phyloP scores from a whole-genome alignment of 352 stramenopile genomes.

The Globisporangium okanoganense region DNA sequence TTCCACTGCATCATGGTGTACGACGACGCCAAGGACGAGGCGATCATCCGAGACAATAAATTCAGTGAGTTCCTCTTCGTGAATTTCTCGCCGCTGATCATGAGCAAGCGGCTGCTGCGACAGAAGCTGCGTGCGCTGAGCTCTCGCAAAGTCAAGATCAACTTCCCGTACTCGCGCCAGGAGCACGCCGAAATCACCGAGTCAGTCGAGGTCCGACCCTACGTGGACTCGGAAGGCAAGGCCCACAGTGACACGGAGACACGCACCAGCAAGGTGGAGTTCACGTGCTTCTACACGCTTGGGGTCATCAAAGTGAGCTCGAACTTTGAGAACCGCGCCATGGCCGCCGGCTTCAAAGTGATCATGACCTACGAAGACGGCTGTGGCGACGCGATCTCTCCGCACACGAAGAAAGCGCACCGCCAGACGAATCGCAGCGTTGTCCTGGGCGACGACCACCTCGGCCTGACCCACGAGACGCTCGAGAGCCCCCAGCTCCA shows the following conservation, averaged over 20 bases:
- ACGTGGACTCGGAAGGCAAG: constrained; percentile 20
- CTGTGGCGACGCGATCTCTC: constrained; percentile 25
- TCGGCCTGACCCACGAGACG: constrained; percentile 29
- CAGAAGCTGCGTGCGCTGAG: constrained; percentile 37
- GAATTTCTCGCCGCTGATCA: constrained; percentile 32
- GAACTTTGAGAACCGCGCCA: constrained; percentile 15
- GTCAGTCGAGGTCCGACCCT: constrained; percentile 24
- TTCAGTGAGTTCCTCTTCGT: constrained; percentile 24
- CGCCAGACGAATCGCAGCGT: constrained; percentile 25
- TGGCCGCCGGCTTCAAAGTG: constrained; percentile 44
- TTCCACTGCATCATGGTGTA: constrained; percentile 51
- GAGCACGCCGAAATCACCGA: no score
- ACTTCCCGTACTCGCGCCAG: constrained; percentile 28
- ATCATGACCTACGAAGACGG: constrained; percentile 38
- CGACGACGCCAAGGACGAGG: constrained; percentile 41
- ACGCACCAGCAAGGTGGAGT: constrained; percentile 12
- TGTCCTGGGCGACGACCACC: constrained; percentile 22
- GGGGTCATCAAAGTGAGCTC: constrained; percentile 17
- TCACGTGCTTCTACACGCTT: constrained; percentile 30
- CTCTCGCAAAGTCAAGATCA: constrained; percentile 8
- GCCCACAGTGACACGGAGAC: constrained; percentile 12
- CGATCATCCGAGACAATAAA: constrained; percentile 31
- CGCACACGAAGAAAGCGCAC: constrained; percentile 28
- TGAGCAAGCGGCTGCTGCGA: constrained; percentile 21
- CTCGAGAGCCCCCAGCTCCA: constrained; percentile 22